Evolutionary conservation across 1,284 basidiomycete species (phyloP).

Genomic region (Lentinula novae-zelandiae): DNA sequence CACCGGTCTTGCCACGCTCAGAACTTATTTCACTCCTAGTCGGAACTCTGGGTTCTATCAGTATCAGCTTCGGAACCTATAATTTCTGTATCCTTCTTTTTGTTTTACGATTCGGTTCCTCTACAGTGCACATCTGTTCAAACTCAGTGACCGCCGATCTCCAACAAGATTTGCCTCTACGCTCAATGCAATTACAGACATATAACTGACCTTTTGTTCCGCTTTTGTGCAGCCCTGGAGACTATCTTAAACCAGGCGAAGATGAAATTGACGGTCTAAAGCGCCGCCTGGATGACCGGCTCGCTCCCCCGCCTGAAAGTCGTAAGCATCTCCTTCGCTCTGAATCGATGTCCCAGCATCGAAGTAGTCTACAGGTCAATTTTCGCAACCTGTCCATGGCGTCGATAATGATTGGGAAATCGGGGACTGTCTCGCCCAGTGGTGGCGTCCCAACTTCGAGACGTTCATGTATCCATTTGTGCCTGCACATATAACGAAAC

Average conservation of each 20-base stretch:
- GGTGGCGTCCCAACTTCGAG: slow-evolving; percentile 98
- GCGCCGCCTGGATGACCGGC: slow-evolving; percentile 81
- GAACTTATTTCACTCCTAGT: too few relatives aligned
- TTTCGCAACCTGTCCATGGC: slow-evolving; percentile 61
- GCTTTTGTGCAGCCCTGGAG: slow-evolving; percentile 72
- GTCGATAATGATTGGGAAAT: slow-evolving; percentile 93
- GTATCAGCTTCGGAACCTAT: background rate
- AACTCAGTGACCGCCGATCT: background rate
- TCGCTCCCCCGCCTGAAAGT: slow-evolving; percentile 64
- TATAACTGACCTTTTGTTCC: background rate
- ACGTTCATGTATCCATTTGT: slow-evolving; percentile 99
- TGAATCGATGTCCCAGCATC: background rate
- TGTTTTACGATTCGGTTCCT: background rate
- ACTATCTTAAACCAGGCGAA: slow-evolving; percentile 95
- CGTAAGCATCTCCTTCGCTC: background rate
- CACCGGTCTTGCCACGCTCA: background rate
- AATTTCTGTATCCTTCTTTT: background rate
- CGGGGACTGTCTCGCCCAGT: slow-evolving; percentile 90
- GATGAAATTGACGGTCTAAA: slow-evolving; percentile 90
- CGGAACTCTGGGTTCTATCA: too few relatives aligned
- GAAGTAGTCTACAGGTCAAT: slow-evolving; percentile 40
- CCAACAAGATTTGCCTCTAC: too few relatives aligned
- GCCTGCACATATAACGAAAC: slow-evolving; percentile 94
- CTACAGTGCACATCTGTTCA: background rate
- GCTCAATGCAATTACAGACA: background rate